Evolutionary conservation across 2,329 filamentous ascomycete species (phyloP).

Genomic region (Macrophomina phaseolina): DNA sequence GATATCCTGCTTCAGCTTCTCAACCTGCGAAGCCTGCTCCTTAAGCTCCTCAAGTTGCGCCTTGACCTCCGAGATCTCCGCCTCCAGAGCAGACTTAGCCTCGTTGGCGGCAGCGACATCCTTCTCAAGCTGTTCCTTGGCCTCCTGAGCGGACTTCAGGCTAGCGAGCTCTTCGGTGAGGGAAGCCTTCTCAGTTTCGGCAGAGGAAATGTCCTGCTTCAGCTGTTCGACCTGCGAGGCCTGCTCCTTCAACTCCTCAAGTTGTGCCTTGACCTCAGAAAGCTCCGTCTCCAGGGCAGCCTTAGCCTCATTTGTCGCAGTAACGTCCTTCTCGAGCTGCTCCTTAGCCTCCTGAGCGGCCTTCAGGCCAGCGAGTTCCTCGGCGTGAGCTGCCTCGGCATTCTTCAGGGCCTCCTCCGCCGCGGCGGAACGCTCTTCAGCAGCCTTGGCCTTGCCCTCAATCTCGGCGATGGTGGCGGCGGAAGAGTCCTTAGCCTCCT

Average conservation of each 20-base stretch:
- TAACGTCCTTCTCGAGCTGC: conserved; percentile 25
- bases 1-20: conserved; percentile 14
- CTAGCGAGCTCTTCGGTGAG: conserved; percentile 21
- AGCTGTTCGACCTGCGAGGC: conserved; percentile 10
- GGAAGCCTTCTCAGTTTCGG: conserved; percentile 5
- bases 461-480: conserved; percentile 10
- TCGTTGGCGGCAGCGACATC: conserved; percentile 16
- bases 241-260: conserved; percentile 17
- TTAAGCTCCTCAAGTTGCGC: conserved; percentile 14
- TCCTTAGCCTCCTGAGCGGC: conserved; percentile 9
- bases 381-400: conserved; percentile 18
- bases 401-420: conserved; percentile 24
- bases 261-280: conserved; percentile 6
- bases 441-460: conserved; percentile 23
- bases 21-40: conserved; percentile 14
- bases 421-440: conserved; percentile 14
- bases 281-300: conserved; percentile 7
- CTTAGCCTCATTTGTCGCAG: conserved; percentile 19
- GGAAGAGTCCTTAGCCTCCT: conserved; percentile 13
- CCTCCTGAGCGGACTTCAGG: conserved; percentile 9
- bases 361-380: conserved; percentile 22
- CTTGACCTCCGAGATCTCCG: not conserved
- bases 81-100: conserved; percentile 17
- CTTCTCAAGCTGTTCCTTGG: conserved; percentile 25
- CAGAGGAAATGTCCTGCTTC: conserved; percentile 12